phyloP scores from a whole-genome alignment of 495 filamentous ascomycete species.

The Penicillium nucicola region DNA sequence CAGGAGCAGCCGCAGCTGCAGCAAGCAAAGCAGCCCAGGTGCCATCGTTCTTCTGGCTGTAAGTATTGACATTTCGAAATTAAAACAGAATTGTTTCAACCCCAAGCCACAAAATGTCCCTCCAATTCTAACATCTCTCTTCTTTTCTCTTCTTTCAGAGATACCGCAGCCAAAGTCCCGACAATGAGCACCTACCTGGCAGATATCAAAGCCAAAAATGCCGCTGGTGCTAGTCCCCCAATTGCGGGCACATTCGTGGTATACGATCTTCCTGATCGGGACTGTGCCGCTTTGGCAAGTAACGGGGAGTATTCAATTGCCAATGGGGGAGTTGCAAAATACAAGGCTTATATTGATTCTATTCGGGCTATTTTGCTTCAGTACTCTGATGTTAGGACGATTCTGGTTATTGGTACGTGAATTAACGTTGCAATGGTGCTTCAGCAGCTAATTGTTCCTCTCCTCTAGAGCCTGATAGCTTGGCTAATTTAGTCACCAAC shows the following conservation, averaged over 20 bases:
- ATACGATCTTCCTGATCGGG: conserved; percentile 75
- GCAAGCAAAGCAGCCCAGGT: conserved; percentile 57
- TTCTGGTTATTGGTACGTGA: conserved; percentile 53
- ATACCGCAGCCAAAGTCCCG: conserved; percentile 57
- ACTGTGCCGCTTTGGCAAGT: conserved; percentile 73
- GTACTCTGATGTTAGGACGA: conserved; percentile 30
- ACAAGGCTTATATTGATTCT: conserved; percentile 71
- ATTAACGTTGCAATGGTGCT: not conserved
- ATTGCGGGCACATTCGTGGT: conserved; percentile 60
- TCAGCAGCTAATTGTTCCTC: conserved; percentile 7
- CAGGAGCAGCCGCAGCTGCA: conserved; percentile 31
- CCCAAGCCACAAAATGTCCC: not conserved
- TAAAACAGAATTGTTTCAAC: not conserved
- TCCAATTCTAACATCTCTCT: too few species aligned
- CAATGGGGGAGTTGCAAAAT: conserved; percentile 54
- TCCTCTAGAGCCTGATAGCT: conserved; percentile 68
- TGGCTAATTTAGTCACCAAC: conserved; percentile 82
- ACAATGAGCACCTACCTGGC: conserved; percentile 54
- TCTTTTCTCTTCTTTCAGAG: conserved; percentile 25
- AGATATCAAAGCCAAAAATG: conserved; percentile 54
- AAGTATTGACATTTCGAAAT: conserved; percentile 15
- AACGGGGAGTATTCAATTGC: conserved; percentile 71
- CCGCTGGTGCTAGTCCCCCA: conserved; percentile 46
- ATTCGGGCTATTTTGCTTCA: conserved; percentile 27
- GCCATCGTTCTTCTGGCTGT: conserved; percentile 71